Conservation (phyloP, 108 stramenopile genomes). For the Schizochytrium sp. region DNA sequence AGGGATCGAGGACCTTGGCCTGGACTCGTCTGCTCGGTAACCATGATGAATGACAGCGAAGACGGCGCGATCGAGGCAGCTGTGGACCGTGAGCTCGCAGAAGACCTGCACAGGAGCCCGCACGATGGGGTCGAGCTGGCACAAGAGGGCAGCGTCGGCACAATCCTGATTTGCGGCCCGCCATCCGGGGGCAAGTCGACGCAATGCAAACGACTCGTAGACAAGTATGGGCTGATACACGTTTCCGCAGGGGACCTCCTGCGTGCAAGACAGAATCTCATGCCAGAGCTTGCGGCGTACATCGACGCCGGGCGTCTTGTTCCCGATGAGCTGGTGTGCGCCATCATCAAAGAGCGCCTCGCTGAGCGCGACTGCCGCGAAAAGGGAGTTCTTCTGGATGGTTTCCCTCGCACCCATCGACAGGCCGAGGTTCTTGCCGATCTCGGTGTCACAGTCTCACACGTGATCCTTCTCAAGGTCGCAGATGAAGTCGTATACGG, state of each 20-base stretch:
- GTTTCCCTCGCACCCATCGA: conserved; percentile 86
- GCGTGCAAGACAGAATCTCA: conserved; percentile 52
- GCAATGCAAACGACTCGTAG: conserved; percentile 64
- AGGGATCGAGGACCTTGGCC: too few relatives aligned
- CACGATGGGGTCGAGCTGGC: too few relatives aligned
- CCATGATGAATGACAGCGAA: too few relatives aligned
- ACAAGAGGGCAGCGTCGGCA: background rate
- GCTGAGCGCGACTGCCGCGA: conserved; percentile 64
- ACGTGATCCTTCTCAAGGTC: conserved; percentile 84
- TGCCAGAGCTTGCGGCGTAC: conserved; percentile 52
- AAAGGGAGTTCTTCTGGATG: conserved; percentile 89
- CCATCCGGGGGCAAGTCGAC: conserved; percentile 77
- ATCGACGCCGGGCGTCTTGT: conserved; percentile 87
- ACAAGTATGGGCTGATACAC: conserved; percentile 64
- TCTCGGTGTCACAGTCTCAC: conserved; percentile 68
- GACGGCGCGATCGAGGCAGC: too few relatives aligned
- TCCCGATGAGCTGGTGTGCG: conserved; percentile 89
- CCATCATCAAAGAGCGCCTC: conserved; percentile 70
- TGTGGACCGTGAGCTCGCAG: too few relatives aligned
- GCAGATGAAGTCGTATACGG: conserved; percentile 80
- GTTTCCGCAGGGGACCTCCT: conserved; percentile 74
- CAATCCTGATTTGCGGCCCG: conserved; percentile 70
- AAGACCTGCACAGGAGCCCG: too few relatives aligned
- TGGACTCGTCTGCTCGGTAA: too few relatives aligned
- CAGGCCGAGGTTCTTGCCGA: conserved; percentile 77